Evolutionary conservation across 106 monocot species (phyloP), one percentile per base, ranked within the genome.

Genomic region (Phalaenopsis equestris): DNA sequence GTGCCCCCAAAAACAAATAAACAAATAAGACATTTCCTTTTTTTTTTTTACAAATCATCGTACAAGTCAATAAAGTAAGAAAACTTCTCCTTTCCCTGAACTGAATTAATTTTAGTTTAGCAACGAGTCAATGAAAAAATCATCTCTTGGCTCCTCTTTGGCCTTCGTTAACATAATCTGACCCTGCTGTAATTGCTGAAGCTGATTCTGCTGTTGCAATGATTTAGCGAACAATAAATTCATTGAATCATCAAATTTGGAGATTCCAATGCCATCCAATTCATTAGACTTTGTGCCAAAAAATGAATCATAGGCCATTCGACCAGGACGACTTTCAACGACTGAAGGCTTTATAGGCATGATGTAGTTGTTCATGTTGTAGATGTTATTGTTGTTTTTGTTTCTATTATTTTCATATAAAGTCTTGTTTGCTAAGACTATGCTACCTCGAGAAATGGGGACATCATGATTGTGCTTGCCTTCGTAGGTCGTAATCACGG

Each of bases 101-200:
- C 64, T 24, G 64, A n/a, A 8, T 8, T 12, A 11, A 39, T 15
- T 4, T 72, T 47, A 80, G 43, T 80, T 81, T 18, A 83, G 77
- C 43, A 83, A 36, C 2, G 85, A 81, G 39, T 83, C 75, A 9
- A 83, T 56, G 75, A 88, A 79, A 37, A 67, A 73, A 41, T 91
- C 91, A 15, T 90, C 90, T 72, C 76, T 85, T 3, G 79, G 84
- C 41, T 93, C 92, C 15, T 84, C 90, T 75, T 88, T 90, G 0
- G 88, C 58, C 58, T 52, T 83, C 21, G 48, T 12, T n/a, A 75
- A 65, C 78, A 80, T n/a, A 41, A 47, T 42, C 70, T 81, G n/a
- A 37, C 14, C 8, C 18, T 82, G 82, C 41, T 84, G 52, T 14
- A 52, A 52, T 2, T 52, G 52, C 52, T 52, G 52, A 52, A 52